A percentile compares a stretch with the other conserved stretches of the same genome.
These are phyloP conservation scores for Byssothecium circinans DNA, from an alignment of 2,329 filamentous ascomycete species.

Conservation along the genomic window DNA sequence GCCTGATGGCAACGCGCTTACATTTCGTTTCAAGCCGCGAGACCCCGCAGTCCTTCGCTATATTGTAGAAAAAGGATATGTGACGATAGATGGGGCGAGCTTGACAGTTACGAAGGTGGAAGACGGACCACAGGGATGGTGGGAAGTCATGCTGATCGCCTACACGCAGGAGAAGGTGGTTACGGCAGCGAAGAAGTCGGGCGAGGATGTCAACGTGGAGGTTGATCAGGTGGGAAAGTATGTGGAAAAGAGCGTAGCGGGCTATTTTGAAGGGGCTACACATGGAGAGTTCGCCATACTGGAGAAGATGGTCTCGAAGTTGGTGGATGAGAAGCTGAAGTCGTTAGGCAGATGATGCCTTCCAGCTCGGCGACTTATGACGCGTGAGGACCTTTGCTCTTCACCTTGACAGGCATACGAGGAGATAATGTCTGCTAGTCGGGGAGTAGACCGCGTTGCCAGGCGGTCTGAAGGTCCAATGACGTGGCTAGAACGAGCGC, in stretches of 20 bases:
- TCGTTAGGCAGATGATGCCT: slow-evolving; percentile 30
- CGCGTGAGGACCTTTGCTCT: no score
- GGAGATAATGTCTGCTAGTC: neutral
- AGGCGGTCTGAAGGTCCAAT: neutral
- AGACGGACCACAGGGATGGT: slow-evolving; percentile 78
- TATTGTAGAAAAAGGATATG: slow-evolving; percentile 93
- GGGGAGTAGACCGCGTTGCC: neutral
- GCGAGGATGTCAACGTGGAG: slow-evolving; percentile 87
- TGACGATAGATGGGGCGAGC: slow-evolving; percentile 91
- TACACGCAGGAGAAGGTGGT: slow-evolving; percentile 95
- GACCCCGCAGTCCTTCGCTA: slow-evolving; percentile 74
- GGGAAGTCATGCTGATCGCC: slow-evolving; percentile 94
- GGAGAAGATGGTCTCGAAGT: slow-evolving; percentile 60
- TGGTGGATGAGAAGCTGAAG: slow-evolving; percentile 71
- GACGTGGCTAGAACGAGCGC: neutral
- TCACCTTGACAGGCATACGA: neutral
- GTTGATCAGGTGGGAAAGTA: slow-evolving; percentile 88
- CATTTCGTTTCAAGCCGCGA: slow-evolving; percentile 77
- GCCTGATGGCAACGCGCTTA: slow-evolving; percentile 86
- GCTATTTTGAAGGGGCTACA: slow-evolving; percentile 68
- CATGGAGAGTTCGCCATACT: slow-evolving; percentile 54
- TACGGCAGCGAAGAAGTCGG: slow-evolving; percentile 73
- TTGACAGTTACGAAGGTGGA: slow-evolving; percentile 87
- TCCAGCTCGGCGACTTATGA: no score
- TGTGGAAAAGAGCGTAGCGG: slow-evolving; percentile 84